Base-by-base conservation (phyloP, 768 basidiomycete genomes). In the Lactarius sanguifluus region DNA sequence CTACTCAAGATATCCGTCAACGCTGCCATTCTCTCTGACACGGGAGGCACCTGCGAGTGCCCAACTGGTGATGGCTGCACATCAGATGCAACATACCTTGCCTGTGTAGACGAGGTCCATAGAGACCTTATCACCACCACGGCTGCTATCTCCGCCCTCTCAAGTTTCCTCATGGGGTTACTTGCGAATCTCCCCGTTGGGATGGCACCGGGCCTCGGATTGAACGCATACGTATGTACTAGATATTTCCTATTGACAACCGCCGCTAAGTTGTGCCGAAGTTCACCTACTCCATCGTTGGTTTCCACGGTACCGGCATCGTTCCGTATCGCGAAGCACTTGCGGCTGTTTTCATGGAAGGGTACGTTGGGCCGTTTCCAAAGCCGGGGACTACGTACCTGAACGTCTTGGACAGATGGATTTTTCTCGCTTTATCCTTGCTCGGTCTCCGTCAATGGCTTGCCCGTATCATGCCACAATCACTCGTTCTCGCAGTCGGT, bases 401-500 rank as follows among this genome's bases (percentile, higher is more conserved):
- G 18, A 60, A 25, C 18, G 41, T 41, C 47, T 36, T 30, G 32
- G 15, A 12, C 59, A 91, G 91, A 34, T 91, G 92, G 89, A 76
- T 94, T 13, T 94, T 95, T 80, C 83, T 94, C 68, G 69, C 88
- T 72, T 79, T 95, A 16, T 92, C 92, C 0, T 75, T 95, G 25
- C 79, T 94, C 36, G 93, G 93, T 67, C 81, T 95, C 61, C 91
- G 93, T 58, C 92, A 94, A 78, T 95, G 92, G 93, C 82, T 95
- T 5, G 91, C 89, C 16, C 85, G 93, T 18, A 84, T 92, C 64
- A 94, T 95, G 86, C 93, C 93, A 1, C 89, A 91, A 69, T 94
- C 92, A 3, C 82, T 95, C 32, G 87, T 93, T 5, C 82, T 93
- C 63, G 88, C 92, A 2, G 90, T 93, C 13, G 93, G 92, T 52